Base-by-base conservation (phyloP, 306 rosid species). In the Begonia peltatifolia region DNA sequence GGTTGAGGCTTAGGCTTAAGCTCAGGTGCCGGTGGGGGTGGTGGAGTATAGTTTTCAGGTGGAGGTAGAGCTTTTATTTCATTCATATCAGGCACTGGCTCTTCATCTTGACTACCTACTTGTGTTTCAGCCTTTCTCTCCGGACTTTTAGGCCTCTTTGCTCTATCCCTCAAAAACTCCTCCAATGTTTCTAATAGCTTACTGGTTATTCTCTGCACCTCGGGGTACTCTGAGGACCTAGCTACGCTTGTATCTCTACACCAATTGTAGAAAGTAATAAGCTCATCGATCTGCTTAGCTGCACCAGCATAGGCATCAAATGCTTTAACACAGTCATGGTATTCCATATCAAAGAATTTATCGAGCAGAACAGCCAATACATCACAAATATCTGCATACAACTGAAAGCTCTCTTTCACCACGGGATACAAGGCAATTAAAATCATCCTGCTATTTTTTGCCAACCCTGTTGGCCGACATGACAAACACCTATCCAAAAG, bases 141-240 rank as follows among this genome's bases (percentile, higher is more conserved):
- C 0, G 96, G 96, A 69, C 95, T 88, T 61, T 81, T 84, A 0
- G 87, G 83, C 70, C 68, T 78, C 82, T 88, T 88, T 2, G 87
- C 84, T 59, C 95, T 73, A 58, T 88, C 96, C 71, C 96, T 79
- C 64, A 84, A 87, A 63, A 88, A 88, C 76, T 88, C 96, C 71
- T 88, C 96, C 63, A 88, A 53, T 1, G 96, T 88, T 66, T 84
- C 95, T 58, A 88, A 69, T 47, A 88, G 61, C 72, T 88, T 88
- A n/a, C 84, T 61, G 50, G 88, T 79, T 55, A 88, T 82, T 68
- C 59, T 84, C 76, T 82, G 96, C 66, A 88, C 83, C 54, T 84
- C 95, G 0, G 96, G 96, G 41, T 84, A 88, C 80, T 88, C 96
- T 0, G 96, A 84, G 9, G 96, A 84, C 59, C 96, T 74, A 0